These are phyloP conservation scores for Paraphoma sp. DNA, from an alignment of 2,329 filamentous ascomycete genomes.

Conservation along the genomic window DNA sequence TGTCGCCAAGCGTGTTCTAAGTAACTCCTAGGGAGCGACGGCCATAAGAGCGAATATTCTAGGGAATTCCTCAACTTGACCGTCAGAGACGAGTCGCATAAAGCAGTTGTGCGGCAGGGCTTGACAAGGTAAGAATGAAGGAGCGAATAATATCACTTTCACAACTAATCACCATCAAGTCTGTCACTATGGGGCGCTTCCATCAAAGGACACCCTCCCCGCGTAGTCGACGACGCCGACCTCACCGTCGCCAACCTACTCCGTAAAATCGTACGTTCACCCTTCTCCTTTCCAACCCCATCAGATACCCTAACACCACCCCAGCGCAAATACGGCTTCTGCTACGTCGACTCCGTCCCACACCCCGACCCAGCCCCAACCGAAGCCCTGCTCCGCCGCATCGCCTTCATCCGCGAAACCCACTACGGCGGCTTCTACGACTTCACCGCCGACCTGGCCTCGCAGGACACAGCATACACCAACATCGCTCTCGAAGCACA, in stretches of 20 bases:
- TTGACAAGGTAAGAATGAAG: conserved; percentile 22
- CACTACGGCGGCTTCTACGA: conserved; percentile 90
- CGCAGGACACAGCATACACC: conserved; percentile 92
- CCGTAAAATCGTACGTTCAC: conserved; percentile 63
- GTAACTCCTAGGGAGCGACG: conserved; percentile 57
- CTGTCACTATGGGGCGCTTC: conserved; percentile 47
- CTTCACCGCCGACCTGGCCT: conserved; percentile 86
- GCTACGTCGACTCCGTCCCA: conserved; percentile 69
- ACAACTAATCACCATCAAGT: conserved; percentile 35
- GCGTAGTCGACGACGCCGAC: conserved; percentile 43
- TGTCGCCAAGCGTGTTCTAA: neutral
- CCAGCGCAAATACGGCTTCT: conserved; percentile 75
- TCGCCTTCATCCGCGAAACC: conserved; percentile 86
- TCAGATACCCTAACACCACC: conserved; percentile 12
- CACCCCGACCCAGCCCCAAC: conserved; percentile 69
- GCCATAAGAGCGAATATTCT: conserved; percentile 72
- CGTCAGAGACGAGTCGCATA: conserved; percentile 47
- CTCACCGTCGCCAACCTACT: conserved; percentile 60
- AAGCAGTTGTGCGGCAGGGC: conserved; percentile 42
- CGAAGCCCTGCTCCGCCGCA: conserved; percentile 75
- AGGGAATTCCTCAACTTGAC: conserved; percentile 64
- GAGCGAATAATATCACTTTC: neutral
- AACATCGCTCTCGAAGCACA: conserved; percentile 82
- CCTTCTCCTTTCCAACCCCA: neutral
- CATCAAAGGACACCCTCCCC: conserved; percentile 55